Conservation (phyloP, 169 alveolate species). For the Eimeria mitis region DNA sequence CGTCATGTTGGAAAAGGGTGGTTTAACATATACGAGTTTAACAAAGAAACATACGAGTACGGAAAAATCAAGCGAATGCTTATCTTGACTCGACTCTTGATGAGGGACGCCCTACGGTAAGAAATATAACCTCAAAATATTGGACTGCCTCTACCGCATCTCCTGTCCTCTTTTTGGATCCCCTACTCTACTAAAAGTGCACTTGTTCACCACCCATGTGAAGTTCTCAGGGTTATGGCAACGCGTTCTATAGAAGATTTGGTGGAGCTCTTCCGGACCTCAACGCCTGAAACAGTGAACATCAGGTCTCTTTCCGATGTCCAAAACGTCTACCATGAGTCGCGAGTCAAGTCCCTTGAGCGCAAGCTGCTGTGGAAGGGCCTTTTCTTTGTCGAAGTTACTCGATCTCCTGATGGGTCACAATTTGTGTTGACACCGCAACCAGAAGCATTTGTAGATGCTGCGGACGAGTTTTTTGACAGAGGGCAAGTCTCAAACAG, state of each 20-base stretch:
- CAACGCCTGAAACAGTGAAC: constrained; percentile 59
- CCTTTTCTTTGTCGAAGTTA: constrained; percentile 86
- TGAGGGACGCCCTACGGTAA: constrained; percentile 89
- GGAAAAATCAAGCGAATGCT: constrained; percentile 94
- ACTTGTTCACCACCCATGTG: constrained; percentile 8
- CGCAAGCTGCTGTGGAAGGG: constrained; percentile 60
- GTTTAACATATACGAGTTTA: constrained; percentile 94
- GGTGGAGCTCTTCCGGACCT: constrained; percentile 23
- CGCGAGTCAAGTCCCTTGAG: constrained; percentile 19
- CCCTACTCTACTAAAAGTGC: not conserved
- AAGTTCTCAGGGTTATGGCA: constrained; percentile 40
- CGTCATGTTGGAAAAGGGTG: constrained; percentile 96
- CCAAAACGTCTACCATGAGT: constrained; percentile 38
- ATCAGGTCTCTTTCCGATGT: constrained; percentile 56
- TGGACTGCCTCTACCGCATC: not conserved
- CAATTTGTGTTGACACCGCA: constrained; percentile 91
- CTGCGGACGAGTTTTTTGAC: constrained; percentile 90
- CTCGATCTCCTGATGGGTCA: constrained; percentile 88
- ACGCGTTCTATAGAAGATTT: constrained; percentile 46
- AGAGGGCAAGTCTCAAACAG: constrained; percentile 86
- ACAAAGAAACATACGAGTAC: constrained; percentile 95
- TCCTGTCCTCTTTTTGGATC: not conserved
- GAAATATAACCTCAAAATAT: not conserved
- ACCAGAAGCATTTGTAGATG: constrained; percentile 91
- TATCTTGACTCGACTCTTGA: constrained; percentile 92